These are phyloP conservation scores for Setomelanomma holmii DNA, from an alignment of 2,329 filamentous ascomycete genomes.

Conservation along the genomic window DNA sequence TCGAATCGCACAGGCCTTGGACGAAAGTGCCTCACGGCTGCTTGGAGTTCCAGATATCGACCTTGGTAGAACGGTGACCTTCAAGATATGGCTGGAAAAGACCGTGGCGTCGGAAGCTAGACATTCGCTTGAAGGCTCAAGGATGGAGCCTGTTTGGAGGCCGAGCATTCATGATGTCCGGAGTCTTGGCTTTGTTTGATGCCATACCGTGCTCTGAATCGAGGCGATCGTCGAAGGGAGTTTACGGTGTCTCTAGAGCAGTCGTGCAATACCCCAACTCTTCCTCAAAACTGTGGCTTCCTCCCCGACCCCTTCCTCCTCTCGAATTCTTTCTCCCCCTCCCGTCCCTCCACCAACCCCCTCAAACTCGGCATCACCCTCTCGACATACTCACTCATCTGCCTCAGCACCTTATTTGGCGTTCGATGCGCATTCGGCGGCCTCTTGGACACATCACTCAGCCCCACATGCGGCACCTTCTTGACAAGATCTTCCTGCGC, in stretches of 20 bases:
- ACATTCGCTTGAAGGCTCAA: too few species aligned
- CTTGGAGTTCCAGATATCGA: neutral
- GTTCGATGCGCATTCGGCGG: constrained; percentile 43
- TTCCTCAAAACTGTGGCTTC: neutral
- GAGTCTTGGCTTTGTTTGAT: neutral
- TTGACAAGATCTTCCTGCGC: constrained; percentile 49
- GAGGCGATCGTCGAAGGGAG: neutral
- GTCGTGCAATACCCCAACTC: neutral
- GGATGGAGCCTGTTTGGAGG: neutral
- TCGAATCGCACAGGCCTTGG: neutral
- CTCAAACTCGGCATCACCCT: constrained; percentile 40
- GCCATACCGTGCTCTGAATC: neutral
- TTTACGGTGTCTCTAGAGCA: neutral
- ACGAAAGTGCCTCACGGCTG: neutral
- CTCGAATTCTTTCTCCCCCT: constrained; percentile 9
- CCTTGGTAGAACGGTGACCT: neutral
- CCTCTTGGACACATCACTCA: constrained; percentile 51
- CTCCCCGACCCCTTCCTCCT: neutral
- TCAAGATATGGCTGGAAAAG: neutral
- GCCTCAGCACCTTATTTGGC: constrained; percentile 36
- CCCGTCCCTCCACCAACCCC: constrained; percentile 36
- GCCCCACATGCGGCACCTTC: constrained; percentile 49
- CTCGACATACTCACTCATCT: constrained; percentile 30
- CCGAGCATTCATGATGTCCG: neutral
- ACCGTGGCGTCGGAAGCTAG: neutral